phyloP scores from a whole-genome alignment of 768 basidiomycete species.

The Lactifluus piperatus region DNA sequence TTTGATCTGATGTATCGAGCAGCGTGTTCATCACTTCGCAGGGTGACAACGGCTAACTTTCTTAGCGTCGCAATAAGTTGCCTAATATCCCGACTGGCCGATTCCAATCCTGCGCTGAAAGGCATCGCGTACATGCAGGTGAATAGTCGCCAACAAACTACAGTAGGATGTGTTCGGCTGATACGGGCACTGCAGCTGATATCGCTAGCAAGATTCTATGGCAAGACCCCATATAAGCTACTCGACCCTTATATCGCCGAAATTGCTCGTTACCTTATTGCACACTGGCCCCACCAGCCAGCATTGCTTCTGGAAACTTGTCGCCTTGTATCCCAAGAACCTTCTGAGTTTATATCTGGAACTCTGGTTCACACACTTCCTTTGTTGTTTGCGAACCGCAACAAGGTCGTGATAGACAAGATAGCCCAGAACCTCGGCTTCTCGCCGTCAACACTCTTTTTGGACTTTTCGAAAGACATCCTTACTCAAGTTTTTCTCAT shows the following conservation, averaged over 20 bases:
- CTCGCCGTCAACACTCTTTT: constrained; percentile 40
- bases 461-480: constrained; percentile 50
- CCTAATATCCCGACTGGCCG: constrained; percentile 58
- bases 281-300: constrained; percentile 50
- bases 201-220: constrained; percentile 45
- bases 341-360: constrained; percentile 51
- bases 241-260: constrained; percentile 60
- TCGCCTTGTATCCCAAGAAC: constrained; percentile 51
- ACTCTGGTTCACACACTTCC: constrained; percentile 63
- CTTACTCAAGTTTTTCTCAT: constrained; percentile 62
- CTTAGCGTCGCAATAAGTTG: constrained; percentile 52
- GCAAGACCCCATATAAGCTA: constrained; percentile 56
- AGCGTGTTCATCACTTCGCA: constrained; percentile 21
- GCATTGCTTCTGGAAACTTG: constrained; percentile 54
- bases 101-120: constrained; percentile 59
- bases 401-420: constrained; percentile 47
- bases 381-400: constrained; percentile 52
- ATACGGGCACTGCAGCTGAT: constrained; percentile 40
- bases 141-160: constrained; percentile 17
- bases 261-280: constrained; percentile 57
- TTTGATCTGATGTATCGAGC: constrained; percentile 3
- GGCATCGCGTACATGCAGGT: constrained; percentile 65
- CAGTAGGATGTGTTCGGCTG: constrained; percentile 9
- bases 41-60: constrained; percentile 41
- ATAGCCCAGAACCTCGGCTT: constrained; percentile 47